Evolutionary conservation across 1,284 basidiomycete genomes (phyloP).

Genomic region (Amylostereum areolatum): DNA sequence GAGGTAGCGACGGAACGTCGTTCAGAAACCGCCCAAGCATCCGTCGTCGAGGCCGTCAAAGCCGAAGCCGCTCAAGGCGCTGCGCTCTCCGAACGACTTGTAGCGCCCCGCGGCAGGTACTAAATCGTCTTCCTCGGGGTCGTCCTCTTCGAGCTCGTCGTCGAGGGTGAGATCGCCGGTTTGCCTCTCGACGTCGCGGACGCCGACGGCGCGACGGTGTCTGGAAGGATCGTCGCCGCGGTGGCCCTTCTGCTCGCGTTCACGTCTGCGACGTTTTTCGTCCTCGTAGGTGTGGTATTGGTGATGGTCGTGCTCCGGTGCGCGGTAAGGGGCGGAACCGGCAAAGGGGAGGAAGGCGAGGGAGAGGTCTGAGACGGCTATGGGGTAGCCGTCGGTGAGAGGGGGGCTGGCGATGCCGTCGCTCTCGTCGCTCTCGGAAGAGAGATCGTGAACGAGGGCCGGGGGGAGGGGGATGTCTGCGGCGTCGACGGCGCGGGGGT

Average conservation of each 20-base stretch:
- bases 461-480: slow-evolving; percentile 32
- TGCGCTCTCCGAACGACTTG: slow-evolving; percentile 17
- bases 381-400: slow-evolving; percentile 4
- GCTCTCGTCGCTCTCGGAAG: slow-evolving; percentile 59
- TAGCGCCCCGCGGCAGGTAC: slow-evolving; percentile 15
- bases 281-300: slow-evolving; percentile 21
- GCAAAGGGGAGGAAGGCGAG: slow-evolving; percentile 11
- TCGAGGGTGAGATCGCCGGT: slow-evolving; percentile 2
- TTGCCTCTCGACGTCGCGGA: slow-evolving; percentile 23
- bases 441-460: slow-evolving; percentile 51
- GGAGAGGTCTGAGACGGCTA: slow-evolving; percentile 1
- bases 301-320: slow-evolving; percentile 9
- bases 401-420: slow-evolving; percentile 39
- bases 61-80: slow-evolving; percentile 14
- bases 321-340: slow-evolving; percentile 12
- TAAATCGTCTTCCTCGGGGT: slow-evolving; percentile 16
- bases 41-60: slow-evolving; percentile 22
- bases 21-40: slow-evolving; percentile 31
- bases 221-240: slow-evolving; percentile 10
- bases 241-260: slow-evolving; percentile 5
- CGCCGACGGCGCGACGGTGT: slow-evolving; percentile 6
- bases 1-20: neutral
- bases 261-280: slow-evolving; percentile 8
- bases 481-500: slow-evolving; percentile 27
- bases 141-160: slow-evolving; percentile 12